These are phyloP conservation scores for Tetrahymena thermophila DNA, from an alignment of 73 alveolate species.

Conservation along the genomic window DNA sequence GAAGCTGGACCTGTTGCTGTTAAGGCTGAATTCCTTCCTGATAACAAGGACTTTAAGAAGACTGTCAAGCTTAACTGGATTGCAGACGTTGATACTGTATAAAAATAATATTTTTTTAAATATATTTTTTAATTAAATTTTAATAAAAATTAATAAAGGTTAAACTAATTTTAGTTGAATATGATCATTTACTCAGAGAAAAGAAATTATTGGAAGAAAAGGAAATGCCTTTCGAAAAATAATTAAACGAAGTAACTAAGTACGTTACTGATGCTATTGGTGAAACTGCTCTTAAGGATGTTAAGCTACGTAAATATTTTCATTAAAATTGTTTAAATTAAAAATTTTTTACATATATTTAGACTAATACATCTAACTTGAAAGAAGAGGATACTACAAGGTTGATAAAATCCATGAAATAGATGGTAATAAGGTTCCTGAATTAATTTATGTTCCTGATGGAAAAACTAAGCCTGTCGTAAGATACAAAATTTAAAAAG, in stretches of 20 bases:
- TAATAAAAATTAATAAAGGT: slow-evolving; percentile 14
- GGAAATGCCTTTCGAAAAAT: slow-evolving; percentile 62
- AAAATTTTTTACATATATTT: background rate
- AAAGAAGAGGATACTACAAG: slow-evolving; percentile 92
- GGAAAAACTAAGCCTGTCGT: slow-evolving; percentile 76
- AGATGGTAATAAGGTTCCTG: slow-evolving; percentile 29
- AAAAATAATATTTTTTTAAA: background rate
- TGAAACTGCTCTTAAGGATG: slow-evolving; percentile 62
- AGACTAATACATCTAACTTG: slow-evolving; percentile 79
- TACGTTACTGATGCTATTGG: slow-evolving; percentile 77
- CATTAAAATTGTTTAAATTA: background rate
- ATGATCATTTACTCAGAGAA: slow-evolving; percentile 80
- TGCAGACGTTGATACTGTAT: slow-evolving; percentile 43
- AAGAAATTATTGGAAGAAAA: slow-evolving; percentile 73
- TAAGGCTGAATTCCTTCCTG: slow-evolving; percentile 45
- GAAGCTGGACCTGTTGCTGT: slow-evolving; percentile 28
- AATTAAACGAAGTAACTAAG: slow-evolving; percentile 71
- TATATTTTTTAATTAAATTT: background rate
- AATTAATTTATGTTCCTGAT: slow-evolving; percentile 86
- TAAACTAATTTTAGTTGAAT: slow-evolving; percentile 77
- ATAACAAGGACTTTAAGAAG: slow-evolving; percentile 87
- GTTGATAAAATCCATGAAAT: slow-evolving; percentile 76
- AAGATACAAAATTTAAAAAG: background rate
- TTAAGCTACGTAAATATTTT: slow-evolving; percentile 8
- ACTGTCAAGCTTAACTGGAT: slow-evolving; percentile 84